Evolutionary conservation across 2,329 filamentous ascomycete species (phyloP), one percentile per base, ranked within the genome.

Genomic region (Talaromyces sp.): DNA sequence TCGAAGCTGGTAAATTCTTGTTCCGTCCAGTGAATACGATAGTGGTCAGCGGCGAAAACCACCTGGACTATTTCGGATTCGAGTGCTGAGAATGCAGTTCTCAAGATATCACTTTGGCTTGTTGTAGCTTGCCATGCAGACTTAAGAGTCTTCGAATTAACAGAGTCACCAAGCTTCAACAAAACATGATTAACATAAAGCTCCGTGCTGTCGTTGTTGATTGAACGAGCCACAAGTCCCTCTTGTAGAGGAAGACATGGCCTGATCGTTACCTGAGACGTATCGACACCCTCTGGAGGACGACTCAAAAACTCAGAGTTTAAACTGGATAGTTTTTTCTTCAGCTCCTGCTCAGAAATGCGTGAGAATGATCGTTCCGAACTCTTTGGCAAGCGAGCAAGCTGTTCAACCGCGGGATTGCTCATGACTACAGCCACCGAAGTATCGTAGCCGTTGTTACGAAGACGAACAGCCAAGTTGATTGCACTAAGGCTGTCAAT

Each of bases 231-330:
- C 32, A 76, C 55, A 2, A 77, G 68, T 5, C 73, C 75, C 64
- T 76, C 74, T 59, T 78, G 75, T 0, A 77, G 66, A 4, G 74
- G 66, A n/a, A 71, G 76, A 8, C 73, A 76, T 7, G 75, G 75
- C 9, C 66, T 62, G 17, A 75, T 60, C 3, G 63, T 58, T 14
- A 69, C 62, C 2, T 50, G 49, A 21, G 62, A 63, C 14, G 61
- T 17, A 19, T 65, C 58, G 21, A 67, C 32, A 2, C 57, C 63
- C 4, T 62, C 11, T 14, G 65, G 62, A 2, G 60, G 21, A 10
- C 62, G 56, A 26, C 61, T 27, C 8, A 58, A 64, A 50, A 71
- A 71, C 17, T 63, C 61, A 2, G 61, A 9, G 31, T 70, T 67
- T 19, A 73, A 38, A 2, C 64, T 61, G 9, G 41, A 55, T 4